Conservation (phyloP, 495 filamentous ascomycete species). For the Hyaloscypha bicolor region DNA sequence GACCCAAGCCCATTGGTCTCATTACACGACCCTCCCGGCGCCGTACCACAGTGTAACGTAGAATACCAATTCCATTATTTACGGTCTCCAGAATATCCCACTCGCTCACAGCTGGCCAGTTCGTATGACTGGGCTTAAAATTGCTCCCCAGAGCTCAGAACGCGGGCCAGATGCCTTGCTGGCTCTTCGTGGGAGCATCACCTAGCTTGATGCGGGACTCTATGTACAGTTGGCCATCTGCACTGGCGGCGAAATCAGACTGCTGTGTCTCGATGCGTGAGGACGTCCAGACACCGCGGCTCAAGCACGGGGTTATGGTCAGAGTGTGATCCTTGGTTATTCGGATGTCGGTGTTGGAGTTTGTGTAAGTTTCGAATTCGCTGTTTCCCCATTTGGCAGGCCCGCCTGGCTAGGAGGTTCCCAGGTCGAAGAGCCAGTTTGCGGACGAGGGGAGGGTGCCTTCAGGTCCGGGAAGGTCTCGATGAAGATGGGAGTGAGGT, state of each 20-base stretch:
- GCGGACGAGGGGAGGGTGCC: slow-evolving; percentile 27
- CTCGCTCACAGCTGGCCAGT: slow-evolving; percentile 33
- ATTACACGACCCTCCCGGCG: slow-evolving; percentile 24
- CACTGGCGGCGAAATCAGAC: slow-evolving; percentile 24
- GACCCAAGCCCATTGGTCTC: slow-evolving; percentile 31
- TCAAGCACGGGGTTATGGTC: slow-evolving; percentile 29
- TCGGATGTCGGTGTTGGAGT: slow-evolving; percentile 31
- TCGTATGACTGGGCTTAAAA: slow-evolving; percentile 24
- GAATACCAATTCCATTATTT: slow-evolving; percentile 26
- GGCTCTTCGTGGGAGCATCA: slow-evolving; percentile 17
- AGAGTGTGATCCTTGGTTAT: slow-evolving; percentile 25
- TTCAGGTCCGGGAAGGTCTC: slow-evolving; percentile 29
- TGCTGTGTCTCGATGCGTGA: slow-evolving; percentile 32
- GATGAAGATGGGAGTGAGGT: slow-evolving; percentile 29
- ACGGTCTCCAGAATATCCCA: slow-evolving; percentile 35
- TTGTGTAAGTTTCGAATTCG: slow-evolving; percentile 37
- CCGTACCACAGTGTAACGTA: slow-evolving; percentile 30
- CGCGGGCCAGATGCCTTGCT: slow-evolving; percentile 38
- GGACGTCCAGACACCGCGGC: slow-evolving; percentile 31
- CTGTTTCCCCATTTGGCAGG: slow-evolving; percentile 36
- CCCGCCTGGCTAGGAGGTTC: slow-evolving; percentile 37
- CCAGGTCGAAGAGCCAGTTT: slow-evolving; percentile 33
- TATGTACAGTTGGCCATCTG: slow-evolving; percentile 30
- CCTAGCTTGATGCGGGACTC: slow-evolving; percentile 33
- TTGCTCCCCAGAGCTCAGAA: slow-evolving; percentile 37